Conservation (phyloP, 176 grass and related monocot species). For the Melocanna baccifera region DNA sequence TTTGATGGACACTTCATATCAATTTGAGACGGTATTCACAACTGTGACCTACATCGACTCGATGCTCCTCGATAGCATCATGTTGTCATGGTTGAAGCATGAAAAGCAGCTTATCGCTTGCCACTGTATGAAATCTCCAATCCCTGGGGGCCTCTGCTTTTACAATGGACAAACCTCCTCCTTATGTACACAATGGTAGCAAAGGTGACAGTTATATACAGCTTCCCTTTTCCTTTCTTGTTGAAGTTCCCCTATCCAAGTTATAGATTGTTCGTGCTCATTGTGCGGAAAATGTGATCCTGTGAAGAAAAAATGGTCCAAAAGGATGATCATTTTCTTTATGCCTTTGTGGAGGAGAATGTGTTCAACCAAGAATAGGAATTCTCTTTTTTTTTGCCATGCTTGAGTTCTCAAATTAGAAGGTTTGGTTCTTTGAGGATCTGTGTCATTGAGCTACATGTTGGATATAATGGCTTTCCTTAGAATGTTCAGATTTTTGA, state of each 20-base stretch:
- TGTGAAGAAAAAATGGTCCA: constrained; percentile 24
- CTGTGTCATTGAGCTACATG: background rate
- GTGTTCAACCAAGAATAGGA: constrained; percentile 34
- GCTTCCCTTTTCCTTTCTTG: background rate
- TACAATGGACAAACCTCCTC: constrained; percentile 5
- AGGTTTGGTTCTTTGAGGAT: background rate
- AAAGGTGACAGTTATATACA: background rate
- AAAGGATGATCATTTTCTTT: constrained; percentile 12
- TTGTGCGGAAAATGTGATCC: constrained; percentile 29
- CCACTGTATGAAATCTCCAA: constrained; percentile 22
- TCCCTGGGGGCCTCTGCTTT: background rate
- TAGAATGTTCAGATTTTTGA: background rate
- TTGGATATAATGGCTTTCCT: constrained; percentile 8
- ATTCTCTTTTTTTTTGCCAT: background rate
- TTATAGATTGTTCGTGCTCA: constrained; percentile 18
- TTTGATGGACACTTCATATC: background rate
- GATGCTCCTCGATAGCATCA: constrained; percentile 12
- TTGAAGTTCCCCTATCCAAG: constrained; percentile 21
- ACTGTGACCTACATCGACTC: background rate
- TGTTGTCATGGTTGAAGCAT: constrained; percentile 62
- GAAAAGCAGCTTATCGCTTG: constrained; percentile 63
- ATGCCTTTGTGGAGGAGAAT: constrained; percentile 27
- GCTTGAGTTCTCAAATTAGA: constrained; percentile 33
- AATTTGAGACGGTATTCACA: background rate
- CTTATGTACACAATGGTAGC: constrained; percentile 10